Percentiles rank a stretch among this genome's conserved stretches.
Evolutionary conservation across 495 filamentous ascomycete species (phyloP).

Genomic region (Annulohypoxylon moriforme): DNA sequence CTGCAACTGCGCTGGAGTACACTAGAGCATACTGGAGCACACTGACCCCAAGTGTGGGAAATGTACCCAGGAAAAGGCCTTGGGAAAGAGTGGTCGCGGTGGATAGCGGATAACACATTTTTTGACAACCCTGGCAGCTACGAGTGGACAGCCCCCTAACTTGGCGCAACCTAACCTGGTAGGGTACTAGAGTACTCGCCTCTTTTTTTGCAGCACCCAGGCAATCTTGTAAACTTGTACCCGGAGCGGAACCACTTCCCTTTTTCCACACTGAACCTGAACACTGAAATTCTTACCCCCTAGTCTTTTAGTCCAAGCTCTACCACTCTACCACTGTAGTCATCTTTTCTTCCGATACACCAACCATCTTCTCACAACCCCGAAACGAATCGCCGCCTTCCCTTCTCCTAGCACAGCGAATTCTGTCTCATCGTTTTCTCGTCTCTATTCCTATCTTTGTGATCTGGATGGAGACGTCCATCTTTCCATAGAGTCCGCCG

Average conservation of each 20-base stretch:
- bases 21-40: not conserved
- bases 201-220: conserved; percentile 22
- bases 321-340: conserved; percentile 34
- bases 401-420: conserved; percentile 39
- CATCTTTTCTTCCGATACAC: conserved; percentile 44
- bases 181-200: conserved; percentile 22
- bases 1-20: not conserved
- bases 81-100: not conserved
- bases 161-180: conserved; percentile 13
- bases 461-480: conserved; percentile 49
- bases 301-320: conserved; percentile 10
- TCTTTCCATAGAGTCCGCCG: conserved; percentile 49
- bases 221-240: conserved; percentile 23
- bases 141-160: conserved; percentile 32
- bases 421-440: conserved; percentile 29
- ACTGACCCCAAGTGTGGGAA: conserved; percentile 10
- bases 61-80: not conserved
- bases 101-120: conserved; percentile 6
- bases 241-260: conserved; percentile 38
- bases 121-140: conserved; percentile 32
- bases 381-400: conserved; percentile 42
- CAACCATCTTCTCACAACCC: conserved; percentile 44
- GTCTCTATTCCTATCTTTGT: conserved; percentile 40
- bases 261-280: conserved; percentile 16
- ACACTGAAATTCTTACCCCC: conserved; percentile 34